Conservation (phyloP, 1,284 basidiomycete species). For the Fistulinella cinereoalba region DNA sequence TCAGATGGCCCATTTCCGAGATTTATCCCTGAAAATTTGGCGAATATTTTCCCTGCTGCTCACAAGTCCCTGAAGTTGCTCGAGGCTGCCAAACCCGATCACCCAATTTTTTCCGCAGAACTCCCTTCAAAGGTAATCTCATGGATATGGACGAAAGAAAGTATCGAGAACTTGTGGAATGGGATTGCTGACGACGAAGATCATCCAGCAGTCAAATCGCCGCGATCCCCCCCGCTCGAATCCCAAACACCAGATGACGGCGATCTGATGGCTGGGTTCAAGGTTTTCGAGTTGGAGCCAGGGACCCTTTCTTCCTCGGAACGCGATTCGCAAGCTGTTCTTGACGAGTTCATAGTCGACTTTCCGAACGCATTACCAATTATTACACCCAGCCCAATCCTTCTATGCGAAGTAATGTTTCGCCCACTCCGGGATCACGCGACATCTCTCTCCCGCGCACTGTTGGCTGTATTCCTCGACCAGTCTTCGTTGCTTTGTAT, state of each 20-base stretch:
- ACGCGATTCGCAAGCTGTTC: constrained; percentile 27
- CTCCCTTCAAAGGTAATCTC: constrained; percentile 36
- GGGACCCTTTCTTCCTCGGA: constrained; percentile 40
- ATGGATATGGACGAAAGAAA: constrained; percentile 66
- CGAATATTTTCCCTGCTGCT: constrained; percentile 55
- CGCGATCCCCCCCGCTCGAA: neutral
- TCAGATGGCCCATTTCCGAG: constrained; percentile 46
- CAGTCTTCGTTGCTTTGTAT: constrained; percentile 54
- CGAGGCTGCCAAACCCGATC: constrained; percentile 56
- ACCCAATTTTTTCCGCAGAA: constrained; percentile 45
- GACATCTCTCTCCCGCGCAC: constrained; percentile 54
- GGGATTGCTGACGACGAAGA: constrained; percentile 2
- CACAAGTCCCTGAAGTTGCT: constrained; percentile 65
- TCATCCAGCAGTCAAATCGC: neutral
- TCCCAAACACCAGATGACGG: constrained; percentile 25
- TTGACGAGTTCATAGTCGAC: constrained; percentile 47
- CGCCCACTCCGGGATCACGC: constrained; percentile 56
- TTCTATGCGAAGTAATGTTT: constrained; percentile 59
- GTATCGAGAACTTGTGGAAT: constrained; percentile 46
- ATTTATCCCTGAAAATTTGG: constrained; percentile 54
- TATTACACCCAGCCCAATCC: constrained; percentile 58
- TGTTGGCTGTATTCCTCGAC: constrained; percentile 59
- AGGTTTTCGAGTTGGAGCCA: constrained; percentile 65
- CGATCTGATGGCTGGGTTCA: constrained; percentile 46
- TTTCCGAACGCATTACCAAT: constrained; percentile 61